Evolutionary conservation across 2,329 filamentous ascomycete genomes (phyloP).

Genomic region (Penicillium hesseltinei): DNA sequence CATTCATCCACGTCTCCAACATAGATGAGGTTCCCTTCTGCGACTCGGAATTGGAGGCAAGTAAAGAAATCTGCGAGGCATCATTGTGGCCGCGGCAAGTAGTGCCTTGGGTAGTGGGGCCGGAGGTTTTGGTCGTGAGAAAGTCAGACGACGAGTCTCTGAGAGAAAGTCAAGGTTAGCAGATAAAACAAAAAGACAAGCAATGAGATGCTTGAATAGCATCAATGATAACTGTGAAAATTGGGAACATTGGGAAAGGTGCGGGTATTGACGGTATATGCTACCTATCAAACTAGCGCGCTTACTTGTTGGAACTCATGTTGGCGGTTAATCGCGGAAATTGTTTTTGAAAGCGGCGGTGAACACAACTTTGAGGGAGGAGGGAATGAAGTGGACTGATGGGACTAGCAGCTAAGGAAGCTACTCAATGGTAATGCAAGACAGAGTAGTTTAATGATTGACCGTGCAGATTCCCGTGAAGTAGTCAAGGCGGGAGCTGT

Average conservation of each 20-base stretch:
- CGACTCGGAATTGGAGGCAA: background rate
- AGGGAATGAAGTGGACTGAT: background rate
- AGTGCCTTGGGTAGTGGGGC: background rate
- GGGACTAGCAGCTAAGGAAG: background rate
- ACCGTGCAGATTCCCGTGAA: background rate
- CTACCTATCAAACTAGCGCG: background rate
- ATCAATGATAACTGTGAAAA: background rate
- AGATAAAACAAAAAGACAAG: background rate
- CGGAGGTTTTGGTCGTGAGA: background rate
- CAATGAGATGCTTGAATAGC: background rate
- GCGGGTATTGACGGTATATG: background rate
- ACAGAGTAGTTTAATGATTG: background rate
- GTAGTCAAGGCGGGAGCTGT: background rate
- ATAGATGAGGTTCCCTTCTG: background rate
- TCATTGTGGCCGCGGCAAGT: background rate
- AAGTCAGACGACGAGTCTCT: background rate
- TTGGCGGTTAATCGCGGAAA: background rate
- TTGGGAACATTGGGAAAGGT: too few relatives aligned
- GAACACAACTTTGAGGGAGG: background rate
- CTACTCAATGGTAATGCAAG: background rate
- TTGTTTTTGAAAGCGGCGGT: background rate
- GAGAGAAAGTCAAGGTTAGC: background rate
- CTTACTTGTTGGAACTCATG: constrained; percentile 3
- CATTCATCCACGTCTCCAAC: background rate
- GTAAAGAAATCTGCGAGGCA: background rate